A percentile compares a stretch with the other conserved stretches of the same genome.
Evolutionary conservation across 148 eudicot species (phyloP).

Genomic region (Heliosperma pusillum): DNA sequence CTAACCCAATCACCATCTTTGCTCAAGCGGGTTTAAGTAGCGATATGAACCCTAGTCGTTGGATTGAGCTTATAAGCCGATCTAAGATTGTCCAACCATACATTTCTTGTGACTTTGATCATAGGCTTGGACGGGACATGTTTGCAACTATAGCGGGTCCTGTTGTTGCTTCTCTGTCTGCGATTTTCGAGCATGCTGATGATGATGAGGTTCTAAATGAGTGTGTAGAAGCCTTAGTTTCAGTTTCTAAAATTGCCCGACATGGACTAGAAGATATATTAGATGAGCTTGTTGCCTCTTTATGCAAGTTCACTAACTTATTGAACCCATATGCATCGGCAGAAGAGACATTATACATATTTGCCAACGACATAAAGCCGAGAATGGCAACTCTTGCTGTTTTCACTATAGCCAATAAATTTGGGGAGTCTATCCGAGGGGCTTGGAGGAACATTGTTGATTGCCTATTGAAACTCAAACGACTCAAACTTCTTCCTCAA

Average conservation of each 20-base stretch:
- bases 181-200: conserved; percentile 81
- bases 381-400: conserved; percentile 90
- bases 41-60: conserved; percentile 82
- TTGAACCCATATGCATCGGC: conserved; percentile 90
- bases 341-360: conserved; percentile 84
- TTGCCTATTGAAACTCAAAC: conserved; percentile 76
- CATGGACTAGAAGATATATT: conserved; percentile 77
- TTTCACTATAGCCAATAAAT: conserved; percentile 74
- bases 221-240: conserved; percentile 71
- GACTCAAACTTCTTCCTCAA: conserved; percentile 78
- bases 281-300: conserved; percentile 80
- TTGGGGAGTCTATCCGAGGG: conserved; percentile 69
- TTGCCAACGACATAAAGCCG: conserved; percentile 82
- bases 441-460: conserved; percentile 94
- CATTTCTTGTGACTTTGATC: conserved; percentile 50
- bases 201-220: conserved; percentile 82
- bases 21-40: conserved; percentile 34
- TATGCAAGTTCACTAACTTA: conserved; percentile 81
- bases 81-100: conserved; percentile 49
- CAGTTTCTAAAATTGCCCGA: conserved; percentile 71
- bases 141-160: conserved; percentile 91
- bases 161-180: conserved; percentile 67
- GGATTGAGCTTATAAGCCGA: conserved; percentile 73
- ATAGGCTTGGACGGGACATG: conserved; percentile 80
- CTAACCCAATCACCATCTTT: conserved; percentile 47